Evolutionary conservation across 306 rosid genomes (phyloP).

Genomic region (Vigna reflexopilosa): DNA sequence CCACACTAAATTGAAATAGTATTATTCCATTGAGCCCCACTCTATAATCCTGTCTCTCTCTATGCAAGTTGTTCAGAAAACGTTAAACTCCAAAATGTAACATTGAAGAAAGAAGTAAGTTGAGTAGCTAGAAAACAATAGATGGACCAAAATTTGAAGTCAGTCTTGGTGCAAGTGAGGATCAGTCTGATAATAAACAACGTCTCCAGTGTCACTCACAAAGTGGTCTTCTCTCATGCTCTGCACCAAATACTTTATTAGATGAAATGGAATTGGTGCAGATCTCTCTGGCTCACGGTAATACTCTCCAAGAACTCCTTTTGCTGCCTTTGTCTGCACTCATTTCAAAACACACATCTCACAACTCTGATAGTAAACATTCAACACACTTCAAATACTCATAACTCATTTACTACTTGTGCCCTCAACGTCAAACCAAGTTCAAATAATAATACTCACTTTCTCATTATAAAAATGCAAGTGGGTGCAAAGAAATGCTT

Average conservation of each 20-base stretch:
- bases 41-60: slow-evolving; percentile 13
- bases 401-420: too few relatives aligned
- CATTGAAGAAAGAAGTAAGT: neutral
- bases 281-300: slow-evolving; percentile 89
- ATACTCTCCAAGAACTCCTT: slow-evolving; percentile 74
- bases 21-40: neutral
- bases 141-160: slow-evolving; percentile 33
- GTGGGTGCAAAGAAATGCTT: neutral
- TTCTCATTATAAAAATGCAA: neutral
- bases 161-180: slow-evolving; percentile 42
- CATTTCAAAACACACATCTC: too few relatives aligned
- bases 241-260: slow-evolving; percentile 60
- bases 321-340: slow-evolving; percentile 82
- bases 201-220: slow-evolving; percentile 77
- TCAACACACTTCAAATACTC: too few relatives aligned
- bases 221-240: slow-evolving; percentile 82
- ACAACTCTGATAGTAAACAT: too few relatives aligned
- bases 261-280: slow-evolving; percentile 75
- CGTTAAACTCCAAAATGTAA: slow-evolving; percentile 17
- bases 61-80: neutral
- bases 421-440: too few relatives aligned
- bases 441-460: neutral
- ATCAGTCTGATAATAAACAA: slow-evolving; percentile 78
- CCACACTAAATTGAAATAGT: neutral
- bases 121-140: neutral